These are phyloP conservation scores for Sporobolomyces phaffii DNA, from an alignment of 768 basidiomycete genomes.

Conservation along the genomic window DNA sequence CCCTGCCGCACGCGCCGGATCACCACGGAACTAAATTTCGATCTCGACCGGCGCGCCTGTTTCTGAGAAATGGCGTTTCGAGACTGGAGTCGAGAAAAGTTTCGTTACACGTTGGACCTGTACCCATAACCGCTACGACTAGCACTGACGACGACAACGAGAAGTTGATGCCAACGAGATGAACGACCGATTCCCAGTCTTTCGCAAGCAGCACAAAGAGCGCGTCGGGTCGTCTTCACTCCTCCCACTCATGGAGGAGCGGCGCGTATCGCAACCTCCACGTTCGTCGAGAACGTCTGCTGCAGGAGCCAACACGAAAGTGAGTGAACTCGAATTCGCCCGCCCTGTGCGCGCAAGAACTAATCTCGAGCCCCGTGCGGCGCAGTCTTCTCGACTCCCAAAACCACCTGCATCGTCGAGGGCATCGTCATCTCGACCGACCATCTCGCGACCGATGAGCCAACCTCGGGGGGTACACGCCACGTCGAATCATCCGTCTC, in stretches of 20 bases:
- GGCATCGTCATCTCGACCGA: slow-evolving; percentile 7
- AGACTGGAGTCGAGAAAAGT: neutral
- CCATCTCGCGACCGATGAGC: slow-evolving; percentile 11
- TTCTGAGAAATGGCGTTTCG: neutral
- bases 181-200: slow-evolving; percentile 13
- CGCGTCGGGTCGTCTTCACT: neutral
- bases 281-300: slow-evolving; percentile 9
- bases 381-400: neutral
- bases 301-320: neutral
- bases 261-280: neutral
- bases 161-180: neutral
- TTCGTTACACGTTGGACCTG: neutral
- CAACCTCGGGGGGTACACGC: neutral
- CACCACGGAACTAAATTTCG: neutral
- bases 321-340: neutral
- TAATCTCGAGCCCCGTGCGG: no score
- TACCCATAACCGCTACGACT: no score
- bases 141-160: neutral
- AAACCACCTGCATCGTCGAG: neutral
- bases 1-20: neutral
- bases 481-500: no score
- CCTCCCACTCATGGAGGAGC: slow-evolving; percentile 10
- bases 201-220: neutral
- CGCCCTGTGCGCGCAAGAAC: neutral
- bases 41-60: neutral